These are phyloP conservation scores for Tolypocladium nubicola DNA, from an alignment of 2,329 filamentous ascomycete genomes.

Conservation along the genomic window DNA sequence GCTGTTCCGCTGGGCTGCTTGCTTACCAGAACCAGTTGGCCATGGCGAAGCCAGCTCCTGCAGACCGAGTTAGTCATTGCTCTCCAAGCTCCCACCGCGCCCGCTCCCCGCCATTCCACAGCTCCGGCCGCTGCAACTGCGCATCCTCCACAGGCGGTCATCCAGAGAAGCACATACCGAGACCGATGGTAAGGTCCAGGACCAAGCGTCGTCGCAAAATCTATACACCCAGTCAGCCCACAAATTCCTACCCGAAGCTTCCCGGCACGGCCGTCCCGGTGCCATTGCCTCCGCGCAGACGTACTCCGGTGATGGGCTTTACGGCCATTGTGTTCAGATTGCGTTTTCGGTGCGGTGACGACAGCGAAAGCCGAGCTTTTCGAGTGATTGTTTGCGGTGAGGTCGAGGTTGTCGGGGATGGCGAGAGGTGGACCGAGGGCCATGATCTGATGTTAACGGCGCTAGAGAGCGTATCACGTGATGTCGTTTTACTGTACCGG, in stretches of 20 bases:
- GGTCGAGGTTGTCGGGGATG: constrained; percentile 6
- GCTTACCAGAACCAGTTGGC: constrained; percentile 49
- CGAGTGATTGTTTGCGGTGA: constrained; percentile 12
- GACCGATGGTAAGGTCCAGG: constrained; percentile 42
- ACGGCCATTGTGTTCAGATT: constrained; percentile 37
- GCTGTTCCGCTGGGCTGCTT: not conserved
- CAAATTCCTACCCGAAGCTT: constrained; percentile 5
- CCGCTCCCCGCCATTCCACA: constrained; percentile 2
- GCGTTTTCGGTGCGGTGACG: constrained; percentile 11
- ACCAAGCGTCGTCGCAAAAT: constrained; percentile 52
- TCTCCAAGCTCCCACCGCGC: not conserved
- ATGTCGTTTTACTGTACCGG: constrained; percentile 6
- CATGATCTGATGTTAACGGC: constrained; percentile 24
- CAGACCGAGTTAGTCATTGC: constrained; percentile 20
- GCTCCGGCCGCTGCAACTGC: constrained; percentile 6
- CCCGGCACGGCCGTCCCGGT: not conserved
- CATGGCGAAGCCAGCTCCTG: constrained; percentile 43
- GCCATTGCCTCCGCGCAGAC: constrained; percentile 26
- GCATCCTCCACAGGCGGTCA: constrained; percentile 11
- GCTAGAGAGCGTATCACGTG: constrained; percentile 15
- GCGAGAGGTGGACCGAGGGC: constrained; percentile 6
- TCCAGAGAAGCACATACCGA: constrained; percentile 35
- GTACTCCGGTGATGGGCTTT: constrained; percentile 49
- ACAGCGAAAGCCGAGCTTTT: constrained; percentile 9
- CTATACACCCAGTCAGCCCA: constrained; percentile 29